These are phyloP conservation scores for Podospora appendiculata DNA, from an alignment of 495 filamentous ascomycete genomes.

Conservation along the genomic window DNA sequence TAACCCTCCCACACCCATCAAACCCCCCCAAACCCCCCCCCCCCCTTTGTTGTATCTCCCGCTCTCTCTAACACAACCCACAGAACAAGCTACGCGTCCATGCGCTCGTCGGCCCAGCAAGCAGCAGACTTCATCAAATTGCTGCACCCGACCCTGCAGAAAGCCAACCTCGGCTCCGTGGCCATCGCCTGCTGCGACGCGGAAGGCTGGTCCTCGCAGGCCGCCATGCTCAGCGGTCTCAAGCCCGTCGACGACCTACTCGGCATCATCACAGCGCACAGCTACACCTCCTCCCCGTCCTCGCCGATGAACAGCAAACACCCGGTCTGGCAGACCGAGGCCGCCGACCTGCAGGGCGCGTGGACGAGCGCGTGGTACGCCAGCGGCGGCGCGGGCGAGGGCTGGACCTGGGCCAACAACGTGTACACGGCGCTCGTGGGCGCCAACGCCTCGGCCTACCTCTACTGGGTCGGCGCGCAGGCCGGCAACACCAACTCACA, in stretches of 20 bases:
- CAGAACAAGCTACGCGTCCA: slow-evolving; percentile 35
- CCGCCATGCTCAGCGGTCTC: slow-evolving; percentile 34
- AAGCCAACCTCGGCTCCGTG: slow-evolving; percentile 25
- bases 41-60: background rate
- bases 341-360: slow-evolving; percentile 36
- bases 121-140: slow-evolving; percentile 47
- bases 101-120: slow-evolving; percentile 38
- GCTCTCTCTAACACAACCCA: background rate
- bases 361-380: slow-evolving; percentile 38
- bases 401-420: slow-evolving; percentile 44
- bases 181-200: slow-evolving; percentile 46
- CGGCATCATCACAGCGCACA: slow-evolving; percentile 37
- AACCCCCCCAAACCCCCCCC: background rate
- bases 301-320: slow-evolving; percentile 31
- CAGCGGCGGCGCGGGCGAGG: slow-evolving; percentile 36
- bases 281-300: slow-evolving; percentile 33
- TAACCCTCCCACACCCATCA: slow-evolving; percentile 11
- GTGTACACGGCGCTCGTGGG: slow-evolving; percentile 37
- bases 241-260: slow-evolving; percentile 31
- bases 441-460: slow-evolving; percentile 37
- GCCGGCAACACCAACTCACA: slow-evolving; percentile 30
- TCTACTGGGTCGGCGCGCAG: slow-evolving; percentile 48
- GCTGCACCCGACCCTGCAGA: slow-evolving; percentile 35
- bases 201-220: slow-evolving; percentile 36
- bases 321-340: slow-evolving; percentile 45